These are phyloP conservation scores for Saccharum hybrid DNA, from an alignment of 202 grass and related monocot species.

Conservation along the genomic window DNA sequence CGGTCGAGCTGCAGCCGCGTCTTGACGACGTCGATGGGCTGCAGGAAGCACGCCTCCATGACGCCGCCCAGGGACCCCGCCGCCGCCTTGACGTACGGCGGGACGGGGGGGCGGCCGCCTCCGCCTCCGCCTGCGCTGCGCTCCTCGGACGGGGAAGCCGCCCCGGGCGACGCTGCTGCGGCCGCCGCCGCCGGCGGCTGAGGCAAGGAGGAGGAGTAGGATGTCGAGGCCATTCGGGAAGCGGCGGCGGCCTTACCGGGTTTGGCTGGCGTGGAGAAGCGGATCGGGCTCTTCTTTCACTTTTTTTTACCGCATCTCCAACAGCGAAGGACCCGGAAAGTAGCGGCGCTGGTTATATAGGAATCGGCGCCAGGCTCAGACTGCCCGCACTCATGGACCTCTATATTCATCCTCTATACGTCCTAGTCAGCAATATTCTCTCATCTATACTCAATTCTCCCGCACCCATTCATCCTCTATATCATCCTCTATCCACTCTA, in stretches of 20 bases:
- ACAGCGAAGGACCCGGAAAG: conserved; percentile 24
- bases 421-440: too few species aligned
- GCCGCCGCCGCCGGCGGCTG: not conserved
- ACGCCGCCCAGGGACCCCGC: conserved; percentile 81
- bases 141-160: conserved; percentile 12
- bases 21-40: conserved; percentile 97
- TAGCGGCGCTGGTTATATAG: conserved; percentile 31
- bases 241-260: conserved; percentile 21
- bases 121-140: not conserved
- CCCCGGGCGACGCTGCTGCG: not conserved
- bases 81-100: conserved; percentile 69
- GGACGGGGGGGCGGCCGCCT: conserved; percentile 36
- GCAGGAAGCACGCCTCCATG: conserved; percentile 88
- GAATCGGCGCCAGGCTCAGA: not conserved
- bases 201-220: not conserved
- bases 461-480: too few species aligned
- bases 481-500: too few species aligned
- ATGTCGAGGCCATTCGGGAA: conserved; percentile 35
- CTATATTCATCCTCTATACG: too few species aligned
- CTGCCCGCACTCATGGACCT: too few species aligned
- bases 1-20: conserved; percentile 86
- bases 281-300: conserved; percentile 26
- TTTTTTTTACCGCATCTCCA: not conserved
- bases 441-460: too few species aligned
- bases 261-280: conserved; percentile 1